A percentile compares a stretch with the other conserved stretches of the same genome.
phyloP scores from a whole-genome alignment of 768 basidiomycete genomes.

The Boletus tylopilopsis region DNA sequence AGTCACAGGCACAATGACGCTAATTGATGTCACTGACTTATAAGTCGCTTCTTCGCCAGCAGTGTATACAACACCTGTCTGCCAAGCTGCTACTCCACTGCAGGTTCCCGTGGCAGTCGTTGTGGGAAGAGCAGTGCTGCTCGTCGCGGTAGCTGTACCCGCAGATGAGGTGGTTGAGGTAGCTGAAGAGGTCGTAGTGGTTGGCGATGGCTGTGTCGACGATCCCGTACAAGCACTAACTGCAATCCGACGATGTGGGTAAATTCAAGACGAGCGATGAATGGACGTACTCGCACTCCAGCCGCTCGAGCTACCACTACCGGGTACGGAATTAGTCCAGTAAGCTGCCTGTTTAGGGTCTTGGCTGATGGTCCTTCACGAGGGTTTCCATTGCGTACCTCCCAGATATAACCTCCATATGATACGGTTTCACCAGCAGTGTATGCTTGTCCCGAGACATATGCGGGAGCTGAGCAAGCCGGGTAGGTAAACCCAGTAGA shows the following conservation, averaged over 20 bases:
- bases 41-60: conserved; percentile 51
- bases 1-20: not conserved
- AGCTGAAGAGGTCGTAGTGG: conserved; percentile 8
- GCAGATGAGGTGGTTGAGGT: conserved; percentile 3
- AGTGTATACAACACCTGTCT: conserved; percentile 41
- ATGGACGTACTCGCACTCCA: conserved; percentile 57
- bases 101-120: conserved; percentile 37
- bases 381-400: conserved; percentile 36
- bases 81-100: conserved; percentile 48
- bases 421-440: conserved; percentile 49
- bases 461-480: conserved; percentile 55
- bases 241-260: not conserved
- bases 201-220: not conserved
- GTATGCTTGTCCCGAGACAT: conserved; percentile 46
- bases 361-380: not conserved
- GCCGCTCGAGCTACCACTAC: conserved; percentile 47
- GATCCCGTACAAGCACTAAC: conserved; percentile 24
- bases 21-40: conserved; percentile 36
- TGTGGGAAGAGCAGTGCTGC: conserved; percentile 12
- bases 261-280: not conserved
- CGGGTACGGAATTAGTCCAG: conserved; percentile 48
- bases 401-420: conserved; percentile 61
- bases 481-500: conserved; percentile 69
- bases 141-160: conserved; percentile 7
- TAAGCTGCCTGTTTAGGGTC: conserved; percentile 58